Conservation (phyloP, 257 asterid genomes). For the Solanum boliviense region DNA sequence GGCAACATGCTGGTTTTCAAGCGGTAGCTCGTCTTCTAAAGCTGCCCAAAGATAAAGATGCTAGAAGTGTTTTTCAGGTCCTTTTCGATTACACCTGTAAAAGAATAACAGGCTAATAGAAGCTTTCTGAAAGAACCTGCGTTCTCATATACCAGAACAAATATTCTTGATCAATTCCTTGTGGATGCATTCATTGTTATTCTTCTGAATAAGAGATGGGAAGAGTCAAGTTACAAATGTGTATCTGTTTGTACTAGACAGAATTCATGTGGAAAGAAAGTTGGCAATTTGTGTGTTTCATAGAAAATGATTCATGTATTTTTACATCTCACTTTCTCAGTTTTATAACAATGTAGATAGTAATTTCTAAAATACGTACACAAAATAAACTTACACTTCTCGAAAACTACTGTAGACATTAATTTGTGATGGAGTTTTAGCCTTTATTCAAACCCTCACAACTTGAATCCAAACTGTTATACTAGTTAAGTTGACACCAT, state of each 20-base stretch:
- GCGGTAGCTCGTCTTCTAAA: conserved; percentile 74
- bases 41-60: conserved; percentile 49
- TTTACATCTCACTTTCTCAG: neutral
- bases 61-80: conserved; percentile 62
- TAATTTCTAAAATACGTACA: neutral
- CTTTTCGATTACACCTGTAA: conserved; percentile 70
- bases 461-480: neutral
- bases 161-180: neutral
- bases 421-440: neutral
- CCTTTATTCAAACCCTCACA: neutral
- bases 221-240: neutral
- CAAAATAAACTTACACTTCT: neutral
- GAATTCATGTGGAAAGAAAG: neutral
- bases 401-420: neutral
- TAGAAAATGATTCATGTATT: neutral
- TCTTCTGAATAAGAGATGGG: neutral
- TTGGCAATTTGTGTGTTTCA: neutral
- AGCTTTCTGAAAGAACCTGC: neutral
- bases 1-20: conserved; percentile 61
- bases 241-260: neutral
- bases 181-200: neutral
- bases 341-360: neutral
- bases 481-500: neutral
- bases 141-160: neutral
- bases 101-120: conserved; percentile 29